Conservation (phyloP, 2,329 filamentous ascomycete species). For the Phialocephala sp. region DNA sequence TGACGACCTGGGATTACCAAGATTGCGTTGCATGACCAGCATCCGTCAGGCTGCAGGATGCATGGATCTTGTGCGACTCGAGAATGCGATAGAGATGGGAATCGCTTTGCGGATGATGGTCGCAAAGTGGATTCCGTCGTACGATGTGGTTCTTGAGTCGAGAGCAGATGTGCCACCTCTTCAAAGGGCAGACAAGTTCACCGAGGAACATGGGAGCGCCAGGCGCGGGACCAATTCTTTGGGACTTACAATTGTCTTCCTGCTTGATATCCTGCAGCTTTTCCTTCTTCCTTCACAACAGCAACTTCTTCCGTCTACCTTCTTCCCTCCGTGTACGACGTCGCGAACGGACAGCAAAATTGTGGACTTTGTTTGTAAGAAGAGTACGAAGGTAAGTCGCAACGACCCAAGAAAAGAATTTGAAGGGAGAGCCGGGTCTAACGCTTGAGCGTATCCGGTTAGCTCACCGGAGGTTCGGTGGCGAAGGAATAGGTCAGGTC, state of each 20-base stretch:
- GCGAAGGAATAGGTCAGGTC: neutral
- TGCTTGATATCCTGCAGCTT: slow-evolving; percentile 26
- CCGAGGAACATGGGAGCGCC: slow-evolving; percentile 13
- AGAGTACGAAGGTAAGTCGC: slow-evolving; percentile 19
- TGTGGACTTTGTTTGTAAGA: slow-evolving; percentile 27
- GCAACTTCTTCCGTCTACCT: slow-evolving; percentile 41
- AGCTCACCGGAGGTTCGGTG: neutral
- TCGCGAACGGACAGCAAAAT: slow-evolving; percentile 37
- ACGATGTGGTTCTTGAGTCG: slow-evolving; percentile 16
- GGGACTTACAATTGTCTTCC: slow-evolving; percentile 28
- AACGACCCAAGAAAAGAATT: slow-evolving; percentile 5
- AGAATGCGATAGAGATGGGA: slow-evolving; percentile 23
- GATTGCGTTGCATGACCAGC: slow-evolving; percentile 41
- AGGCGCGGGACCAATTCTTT: slow-evolving; percentile 15
- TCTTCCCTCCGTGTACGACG: slow-evolving; percentile 42
- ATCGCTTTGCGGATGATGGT: slow-evolving; percentile 12
- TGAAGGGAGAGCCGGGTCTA: slow-evolving; percentile 1
- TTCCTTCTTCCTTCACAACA: slow-evolving; percentile 39
- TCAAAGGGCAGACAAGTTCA: slow-evolving; percentile 21
- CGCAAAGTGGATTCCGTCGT: slow-evolving; percentile 4
- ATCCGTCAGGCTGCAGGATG: slow-evolving; percentile 42
- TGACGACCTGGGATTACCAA: slow-evolving; percentile 31
- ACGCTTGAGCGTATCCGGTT: neutral
- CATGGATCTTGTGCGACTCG: slow-evolving; percentile 42
- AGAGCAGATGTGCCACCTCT: slow-evolving; percentile 34